Conservation (phyloP, 371 early-diverging fungal species). For the Syncephalastrum racemosum region DNA sequence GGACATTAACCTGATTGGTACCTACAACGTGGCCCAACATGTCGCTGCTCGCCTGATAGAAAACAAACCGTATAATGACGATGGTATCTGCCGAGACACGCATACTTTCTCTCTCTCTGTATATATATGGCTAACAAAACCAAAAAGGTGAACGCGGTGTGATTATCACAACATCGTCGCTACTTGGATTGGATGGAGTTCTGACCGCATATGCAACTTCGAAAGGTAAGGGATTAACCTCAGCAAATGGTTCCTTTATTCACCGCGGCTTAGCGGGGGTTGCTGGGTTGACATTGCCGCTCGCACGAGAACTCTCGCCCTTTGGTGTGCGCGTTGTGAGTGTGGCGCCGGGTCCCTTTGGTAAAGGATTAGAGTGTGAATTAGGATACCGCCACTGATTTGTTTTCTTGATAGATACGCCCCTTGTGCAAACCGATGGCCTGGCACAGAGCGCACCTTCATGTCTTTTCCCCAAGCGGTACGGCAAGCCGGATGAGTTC, state of each 20-base stretch:
- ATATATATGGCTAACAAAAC: no score
- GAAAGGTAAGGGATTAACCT: constrained; percentile 42
- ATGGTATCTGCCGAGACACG: constrained; percentile 20
- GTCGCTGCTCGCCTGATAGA: constrained; percentile 48
- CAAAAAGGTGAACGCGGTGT: constrained; percentile 53
- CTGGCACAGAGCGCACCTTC: constrained; percentile 4
- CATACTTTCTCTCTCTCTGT: background rate
- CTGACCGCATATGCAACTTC: constrained; percentile 56
- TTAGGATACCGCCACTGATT: background rate
- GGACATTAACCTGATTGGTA: constrained; percentile 56
- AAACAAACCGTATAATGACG: constrained; percentile 33
- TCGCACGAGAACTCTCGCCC: constrained; percentile 56
- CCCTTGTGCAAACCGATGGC: constrained; percentile 16
- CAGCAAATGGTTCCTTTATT: background rate
- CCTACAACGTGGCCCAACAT: constrained; percentile 60
- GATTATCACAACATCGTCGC: constrained; percentile 58
- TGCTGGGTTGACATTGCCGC: constrained; percentile 58
- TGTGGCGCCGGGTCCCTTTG: constrained; percentile 64
- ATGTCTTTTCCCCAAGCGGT: constrained; percentile 45
- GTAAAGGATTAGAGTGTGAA: constrained; percentile 17
- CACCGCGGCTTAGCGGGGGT: constrained; percentile 36
- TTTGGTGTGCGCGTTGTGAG: constrained; percentile 58
- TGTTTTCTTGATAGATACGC: constrained; percentile 28
- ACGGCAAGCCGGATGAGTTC: constrained; percentile 54
- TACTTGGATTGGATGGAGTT: constrained; percentile 54